Percentiles rank a stretch among this genome's conserved stretches.
Conservation (phyloP, 306 rosid genomes). For the Coriaria nepalensis region DNA sequence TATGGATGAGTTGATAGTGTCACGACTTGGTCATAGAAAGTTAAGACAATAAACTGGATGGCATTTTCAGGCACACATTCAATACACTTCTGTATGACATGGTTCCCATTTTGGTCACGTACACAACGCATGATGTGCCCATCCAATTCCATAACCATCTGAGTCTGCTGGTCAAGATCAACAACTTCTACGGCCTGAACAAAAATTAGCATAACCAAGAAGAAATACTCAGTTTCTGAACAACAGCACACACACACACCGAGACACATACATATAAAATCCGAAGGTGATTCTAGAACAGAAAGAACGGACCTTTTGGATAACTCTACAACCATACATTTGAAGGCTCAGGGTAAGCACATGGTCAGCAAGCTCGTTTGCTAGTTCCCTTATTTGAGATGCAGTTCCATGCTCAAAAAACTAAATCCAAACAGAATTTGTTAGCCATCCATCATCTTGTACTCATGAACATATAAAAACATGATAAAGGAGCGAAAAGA, state of each 20-base stretch:
- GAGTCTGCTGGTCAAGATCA: constrained; percentile 70
- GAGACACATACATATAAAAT: background rate
- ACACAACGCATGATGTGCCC: constrained; percentile 93
- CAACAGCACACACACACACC: background rate
- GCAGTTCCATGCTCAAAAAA: constrained; percentile 93
- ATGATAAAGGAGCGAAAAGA: constrained; percentile 2
- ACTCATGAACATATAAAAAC: background rate
- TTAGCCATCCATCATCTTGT: constrained; percentile 10
- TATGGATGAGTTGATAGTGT: constrained; percentile 93
- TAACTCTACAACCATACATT: constrained; percentile 98
- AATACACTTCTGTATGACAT: constrained; percentile 92
- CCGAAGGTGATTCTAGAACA: background rate
- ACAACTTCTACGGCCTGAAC: constrained; percentile 89
- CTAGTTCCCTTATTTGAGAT: constrained; percentile 74
- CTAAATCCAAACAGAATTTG: constrained; percentile 26
- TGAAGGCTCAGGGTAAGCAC: constrained; percentile 93
- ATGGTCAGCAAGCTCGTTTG: constrained; percentile 69
- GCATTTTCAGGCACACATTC: constrained; percentile 90
- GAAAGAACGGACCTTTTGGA: constrained; percentile 63
- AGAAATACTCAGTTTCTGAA: background rate
- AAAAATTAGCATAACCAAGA: background rate
- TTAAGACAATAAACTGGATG: constrained; percentile 66
- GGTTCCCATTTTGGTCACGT: constrained; percentile 97
- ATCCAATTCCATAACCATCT: constrained; percentile 82
- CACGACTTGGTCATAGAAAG: constrained; percentile 85